phyloP scores from a whole-genome alignment of 306 rosid species.

The Trifolium fragiferum region DNA sequence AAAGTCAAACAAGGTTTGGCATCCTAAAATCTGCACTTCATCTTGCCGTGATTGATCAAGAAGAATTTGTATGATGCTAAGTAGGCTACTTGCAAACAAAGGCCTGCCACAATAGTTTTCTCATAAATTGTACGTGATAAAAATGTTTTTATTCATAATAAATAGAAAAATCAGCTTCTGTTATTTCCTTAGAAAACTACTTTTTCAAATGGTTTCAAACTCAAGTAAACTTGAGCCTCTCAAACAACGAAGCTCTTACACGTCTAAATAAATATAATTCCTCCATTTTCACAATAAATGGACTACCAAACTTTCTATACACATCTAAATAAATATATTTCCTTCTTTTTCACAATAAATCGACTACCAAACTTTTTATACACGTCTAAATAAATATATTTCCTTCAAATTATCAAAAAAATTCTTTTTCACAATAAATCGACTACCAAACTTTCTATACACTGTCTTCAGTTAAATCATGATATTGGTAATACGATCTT shows the following conservation, averaged over 20 bases:
- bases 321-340: not conserved
- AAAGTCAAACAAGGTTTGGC: slow-evolving; percentile 69
- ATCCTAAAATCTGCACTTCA: slow-evolving; percentile 71
- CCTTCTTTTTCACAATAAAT: not conserved
- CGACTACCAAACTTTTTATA: not conserved
- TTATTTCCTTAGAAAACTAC: not conserved
- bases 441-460: not conserved
- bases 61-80: slow-evolving; percentile 67
- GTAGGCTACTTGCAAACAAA: slow-evolving; percentile 76
- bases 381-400: slow-evolving; percentile 4
- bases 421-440: not conserved
- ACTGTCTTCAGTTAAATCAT: not conserved
- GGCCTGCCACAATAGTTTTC: slow-evolving; percentile 57
- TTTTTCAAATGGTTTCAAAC: slow-evolving; percentile 16
- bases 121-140: slow-evolving; percentile 27
- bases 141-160: slow-evolving; percentile 8
- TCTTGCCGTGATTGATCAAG: slow-evolving; percentile 69
- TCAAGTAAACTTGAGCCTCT: slow-evolving; percentile 23
- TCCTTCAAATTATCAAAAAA: too few species aligned
- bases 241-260: not conserved
- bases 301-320: not conserved
- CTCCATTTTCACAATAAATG: not conserved
- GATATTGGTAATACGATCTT: not conserved
- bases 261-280: slow-evolving; percentile 2
- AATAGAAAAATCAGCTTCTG: slow-evolving; percentile 13